Evolutionary conservation across 305 asterid genomes (phyloP).

Genomic region (Euphrasia arctica): DNA sequence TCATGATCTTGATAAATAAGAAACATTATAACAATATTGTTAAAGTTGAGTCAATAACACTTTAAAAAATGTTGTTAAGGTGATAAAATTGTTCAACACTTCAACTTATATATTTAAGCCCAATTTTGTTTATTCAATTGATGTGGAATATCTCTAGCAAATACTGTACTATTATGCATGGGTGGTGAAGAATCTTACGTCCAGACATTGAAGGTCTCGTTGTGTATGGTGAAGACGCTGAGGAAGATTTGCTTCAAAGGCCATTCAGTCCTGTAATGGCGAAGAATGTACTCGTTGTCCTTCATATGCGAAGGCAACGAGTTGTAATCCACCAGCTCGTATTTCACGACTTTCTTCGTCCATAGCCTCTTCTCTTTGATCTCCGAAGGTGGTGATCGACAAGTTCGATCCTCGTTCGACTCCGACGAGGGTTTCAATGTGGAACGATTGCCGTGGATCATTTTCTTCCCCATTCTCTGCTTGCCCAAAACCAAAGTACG

Average conservation of each 20-base stretch:
- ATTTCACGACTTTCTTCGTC: conserved; percentile 93
- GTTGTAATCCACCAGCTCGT: conserved; percentile 91
- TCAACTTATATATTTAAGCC: too few relatives aligned
- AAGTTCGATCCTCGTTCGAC: conserved; percentile 41
- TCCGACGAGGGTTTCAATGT: conserved; percentile 24
- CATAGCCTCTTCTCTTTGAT: conserved; percentile 69
- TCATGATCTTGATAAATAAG: conserved; percentile 3
- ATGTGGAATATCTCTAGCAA: neutral
- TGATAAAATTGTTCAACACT: too few relatives aligned
- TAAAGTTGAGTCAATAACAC: too few relatives aligned
- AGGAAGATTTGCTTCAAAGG: conserved; percentile 76
- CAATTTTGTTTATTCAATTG: too few relatives aligned
- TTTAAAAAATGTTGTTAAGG: too few relatives aligned
- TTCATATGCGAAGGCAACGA: conserved; percentile 85
- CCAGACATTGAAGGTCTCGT: conserved; percentile 97
- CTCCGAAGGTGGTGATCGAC: conserved; percentile 48
- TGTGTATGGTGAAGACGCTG: conserved; percentile 82
- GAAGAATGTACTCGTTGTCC: conserved; percentile 83
- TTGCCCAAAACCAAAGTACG: too few relatives aligned
- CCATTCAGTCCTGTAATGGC: conserved; percentile 88
- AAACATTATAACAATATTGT: too few relatives aligned
- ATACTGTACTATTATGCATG: too few relatives aligned
- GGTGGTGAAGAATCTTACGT: conserved; percentile 77
- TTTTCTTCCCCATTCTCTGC: too few relatives aligned
- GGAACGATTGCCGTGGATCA: conserved; percentile 45